Evolutionary conservation across 257 asterid genomes (phyloP).

Genomic region (Linderniella brevidens): DNA sequence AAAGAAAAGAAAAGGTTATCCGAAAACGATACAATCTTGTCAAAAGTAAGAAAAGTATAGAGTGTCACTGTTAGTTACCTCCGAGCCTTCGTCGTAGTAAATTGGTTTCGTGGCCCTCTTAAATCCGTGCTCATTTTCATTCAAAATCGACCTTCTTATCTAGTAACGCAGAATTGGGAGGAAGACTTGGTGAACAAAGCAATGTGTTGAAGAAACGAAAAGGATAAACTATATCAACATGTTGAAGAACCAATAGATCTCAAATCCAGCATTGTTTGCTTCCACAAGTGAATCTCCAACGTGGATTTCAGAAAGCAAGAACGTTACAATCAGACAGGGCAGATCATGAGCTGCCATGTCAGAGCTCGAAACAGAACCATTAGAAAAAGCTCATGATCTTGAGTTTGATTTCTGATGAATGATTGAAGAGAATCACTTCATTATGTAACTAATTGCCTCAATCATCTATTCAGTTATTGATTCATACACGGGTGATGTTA

Average conservation of each 20-base stretch:
- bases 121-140: slow-evolving; percentile 79
- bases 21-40: not conserved
- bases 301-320: too few species aligned
- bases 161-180: slow-evolving; percentile 12
- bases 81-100: slow-evolving; percentile 70
- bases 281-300: too few species aligned
- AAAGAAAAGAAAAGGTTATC: not conserved
- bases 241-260: too few species aligned
- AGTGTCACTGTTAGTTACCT: slow-evolving; percentile 23
- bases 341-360: too few species aligned
- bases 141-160: slow-evolving; percentile 64
- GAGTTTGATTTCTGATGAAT: too few species aligned
- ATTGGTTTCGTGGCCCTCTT: slow-evolving; percentile 54
- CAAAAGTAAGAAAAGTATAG: slow-evolving; percentile 7
- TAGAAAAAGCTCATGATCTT: not conserved
- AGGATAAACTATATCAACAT: slow-evolving; percentile 4
- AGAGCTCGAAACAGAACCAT: too few species aligned
- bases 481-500: slow-evolving; percentile 2
- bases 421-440: too few species aligned
- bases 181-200: not conserved
- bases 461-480: slow-evolving; percentile 5
- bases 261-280: too few species aligned
- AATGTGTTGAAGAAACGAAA: not conserved
- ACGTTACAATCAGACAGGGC: too few species aligned
- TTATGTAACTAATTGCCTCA: not conserved